Evolutionary conservation across 2,329 filamentous ascomycete species (phyloP).

Genomic region (Rasamsonia emersonii): DNA sequence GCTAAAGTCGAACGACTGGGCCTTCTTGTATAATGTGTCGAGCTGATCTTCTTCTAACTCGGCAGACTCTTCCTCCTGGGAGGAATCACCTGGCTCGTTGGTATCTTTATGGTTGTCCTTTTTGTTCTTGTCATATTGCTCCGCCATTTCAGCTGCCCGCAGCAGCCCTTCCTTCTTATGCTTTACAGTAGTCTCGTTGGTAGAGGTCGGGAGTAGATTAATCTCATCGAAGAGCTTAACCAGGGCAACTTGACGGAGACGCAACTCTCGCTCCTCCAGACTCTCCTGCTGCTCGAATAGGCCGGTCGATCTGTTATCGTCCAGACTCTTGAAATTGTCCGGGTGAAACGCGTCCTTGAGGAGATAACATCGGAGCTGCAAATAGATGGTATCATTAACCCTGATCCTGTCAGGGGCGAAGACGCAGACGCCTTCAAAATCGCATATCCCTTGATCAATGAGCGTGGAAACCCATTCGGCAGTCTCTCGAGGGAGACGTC

Average conservation of each 20-base stretch:
- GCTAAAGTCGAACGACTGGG: slow-evolving; percentile 90
- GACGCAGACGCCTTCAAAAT: slow-evolving; percentile 79
- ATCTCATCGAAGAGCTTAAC: slow-evolving; percentile 87
- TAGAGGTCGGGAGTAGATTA: slow-evolving; percentile 65
- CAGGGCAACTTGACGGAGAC: slow-evolving; percentile 75
- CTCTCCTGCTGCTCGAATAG: slow-evolving; percentile 83
- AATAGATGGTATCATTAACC: slow-evolving; percentile 88
- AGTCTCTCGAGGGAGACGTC: slow-evolving; percentile 74
- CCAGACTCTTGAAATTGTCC: slow-evolving; percentile 41
- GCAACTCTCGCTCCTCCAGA: slow-evolving; percentile 70
- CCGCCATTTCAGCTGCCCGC: slow-evolving; percentile 78
- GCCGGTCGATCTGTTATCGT: slow-evolving; percentile 62
- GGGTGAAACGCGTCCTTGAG: slow-evolving; percentile 65
- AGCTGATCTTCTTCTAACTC: slow-evolving; percentile 94
- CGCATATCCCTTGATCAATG: slow-evolving; percentile 82
- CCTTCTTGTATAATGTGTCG: slow-evolving; percentile 87
- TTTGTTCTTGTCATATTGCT: slow-evolving; percentile 59
- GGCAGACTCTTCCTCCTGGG: slow-evolving; percentile 71
- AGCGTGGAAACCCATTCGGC: slow-evolving; percentile 88
- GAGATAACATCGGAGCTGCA: slow-evolving; percentile 75
- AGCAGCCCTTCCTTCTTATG: slow-evolving; percentile 78
- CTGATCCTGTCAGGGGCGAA: slow-evolving; percentile 77
- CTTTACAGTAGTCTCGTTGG: slow-evolving; percentile 65
- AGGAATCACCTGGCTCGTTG: slow-evolving; percentile 36
- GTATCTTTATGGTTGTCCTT: slow-evolving; percentile 33